Evolutionary conservation across 768 basidiomycete species (phyloP).

Genomic region (Termitomyces sp.): DNA sequence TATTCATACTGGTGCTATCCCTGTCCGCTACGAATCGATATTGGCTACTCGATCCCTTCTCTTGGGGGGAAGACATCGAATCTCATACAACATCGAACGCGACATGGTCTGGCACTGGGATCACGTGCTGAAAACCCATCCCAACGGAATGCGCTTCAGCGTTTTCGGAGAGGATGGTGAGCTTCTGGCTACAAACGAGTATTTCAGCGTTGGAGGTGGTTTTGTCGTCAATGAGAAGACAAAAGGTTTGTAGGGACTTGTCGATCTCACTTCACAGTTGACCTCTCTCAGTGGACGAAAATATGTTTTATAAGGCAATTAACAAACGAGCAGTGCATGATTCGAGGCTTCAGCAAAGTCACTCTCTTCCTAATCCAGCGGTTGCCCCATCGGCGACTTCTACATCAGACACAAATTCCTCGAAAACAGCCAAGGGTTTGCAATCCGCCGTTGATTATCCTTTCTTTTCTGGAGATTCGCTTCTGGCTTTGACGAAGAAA

Average conservation of each 20-base stretch:
- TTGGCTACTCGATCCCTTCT: conserved; percentile 59
- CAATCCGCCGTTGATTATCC: conserved; percentile 49
- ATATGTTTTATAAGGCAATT: conserved; percentile 91
- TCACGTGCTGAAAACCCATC: conserved; percentile 83
- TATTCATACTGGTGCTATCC: conserved; percentile 83
- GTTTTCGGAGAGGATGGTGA: conserved; percentile 81
- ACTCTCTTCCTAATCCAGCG: conserved; percentile 38
- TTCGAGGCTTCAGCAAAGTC: conserved; percentile 70
- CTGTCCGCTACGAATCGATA: conserved; percentile 71
- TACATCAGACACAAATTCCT: neutral
- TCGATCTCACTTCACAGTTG: neutral
- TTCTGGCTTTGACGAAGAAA: conserved; percentile 71
- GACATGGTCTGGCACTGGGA: conserved; percentile 96
- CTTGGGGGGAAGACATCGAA: conserved; percentile 71
- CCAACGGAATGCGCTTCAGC: conserved; percentile 93
- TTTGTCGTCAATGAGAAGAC: conserved; percentile 96
- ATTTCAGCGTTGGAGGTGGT: conserved; percentile 91
- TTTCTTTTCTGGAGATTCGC: conserved; percentile 72
- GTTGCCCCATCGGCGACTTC: neutral
- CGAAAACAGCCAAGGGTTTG: neutral
- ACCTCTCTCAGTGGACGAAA: conserved; percentile 70
- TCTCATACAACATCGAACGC: conserved; percentile 81
- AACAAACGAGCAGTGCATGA: conserved; percentile 79
- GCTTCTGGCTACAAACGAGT: conserved; percentile 90
- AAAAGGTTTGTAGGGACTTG: conserved; percentile 47